Conservation (phyloP, 192 early-diverging fungal genomes). For the Physocladia obscura region DNA sequence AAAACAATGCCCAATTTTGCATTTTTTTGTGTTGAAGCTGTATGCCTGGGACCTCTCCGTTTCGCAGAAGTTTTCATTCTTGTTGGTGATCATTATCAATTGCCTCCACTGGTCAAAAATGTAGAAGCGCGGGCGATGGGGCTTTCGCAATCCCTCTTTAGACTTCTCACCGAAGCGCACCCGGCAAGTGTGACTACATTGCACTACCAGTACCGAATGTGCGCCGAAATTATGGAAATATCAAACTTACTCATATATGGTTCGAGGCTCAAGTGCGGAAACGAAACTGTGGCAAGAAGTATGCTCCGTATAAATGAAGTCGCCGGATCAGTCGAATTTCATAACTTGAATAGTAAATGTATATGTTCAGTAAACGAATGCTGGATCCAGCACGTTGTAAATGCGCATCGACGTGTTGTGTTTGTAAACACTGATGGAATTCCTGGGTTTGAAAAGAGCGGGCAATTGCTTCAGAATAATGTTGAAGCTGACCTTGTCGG, state of each 20-base stretch:
- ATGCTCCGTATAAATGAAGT: slow-evolving; percentile 42
- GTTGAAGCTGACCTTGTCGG: slow-evolving; percentile 61
- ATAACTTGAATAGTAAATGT: no score
- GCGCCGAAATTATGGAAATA: slow-evolving; percentile 81
- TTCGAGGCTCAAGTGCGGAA: slow-evolving; percentile 74
- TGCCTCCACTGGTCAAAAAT: slow-evolving; percentile 79
- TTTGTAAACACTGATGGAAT: slow-evolving; percentile 82
- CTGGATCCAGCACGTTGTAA: slow-evolving; percentile 67
- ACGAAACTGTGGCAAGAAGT: slow-evolving; percentile 58
- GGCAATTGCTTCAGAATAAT: slow-evolving; percentile 65
- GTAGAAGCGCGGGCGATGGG: slow-evolving; percentile 54
- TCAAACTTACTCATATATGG: slow-evolving; percentile 84
- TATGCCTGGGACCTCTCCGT: slow-evolving; percentile 83
- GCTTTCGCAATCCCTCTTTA: slow-evolving; percentile 73
- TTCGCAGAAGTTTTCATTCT: slow-evolving; percentile 82
- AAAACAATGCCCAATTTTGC: not conserved
- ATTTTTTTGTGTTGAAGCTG: slow-evolving; percentile 36
- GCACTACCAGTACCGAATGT: slow-evolving; percentile 92
- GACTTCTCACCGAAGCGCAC: slow-evolving; percentile 74
- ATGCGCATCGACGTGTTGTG: slow-evolving; percentile 67
- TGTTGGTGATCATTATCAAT: slow-evolving; percentile 94
- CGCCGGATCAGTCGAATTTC: not conserved
- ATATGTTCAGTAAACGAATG: not conserved
- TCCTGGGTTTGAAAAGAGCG: slow-evolving; percentile 58
- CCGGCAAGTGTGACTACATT: slow-evolving; percentile 74